Conservation (phyloP, 805 yeast genomes). For the Priceomyces medius region DNA sequence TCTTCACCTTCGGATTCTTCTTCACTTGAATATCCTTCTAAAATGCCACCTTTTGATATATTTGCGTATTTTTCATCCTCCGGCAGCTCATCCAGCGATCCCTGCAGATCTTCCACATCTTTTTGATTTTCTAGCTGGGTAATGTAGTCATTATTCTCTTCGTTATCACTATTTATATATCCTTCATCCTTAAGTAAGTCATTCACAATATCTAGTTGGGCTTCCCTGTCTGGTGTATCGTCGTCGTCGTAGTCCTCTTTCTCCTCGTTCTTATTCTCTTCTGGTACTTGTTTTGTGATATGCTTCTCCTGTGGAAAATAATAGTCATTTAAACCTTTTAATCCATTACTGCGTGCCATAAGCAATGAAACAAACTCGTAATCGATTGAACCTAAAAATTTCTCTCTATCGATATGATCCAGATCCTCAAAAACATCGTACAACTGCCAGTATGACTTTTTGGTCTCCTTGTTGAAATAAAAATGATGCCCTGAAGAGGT, state of each 20-base stretch:
- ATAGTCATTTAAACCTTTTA: slow-evolving; percentile 7
- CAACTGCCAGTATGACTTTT: slow-evolving; percentile 34
- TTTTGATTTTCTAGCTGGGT: not conserved
- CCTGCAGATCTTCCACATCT: not conserved
- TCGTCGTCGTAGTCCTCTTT: slow-evolving; percentile 8
- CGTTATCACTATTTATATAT: slow-evolving; percentile 8
- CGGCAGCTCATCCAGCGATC: not conserved
- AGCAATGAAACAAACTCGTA: slow-evolving; percentile 29
- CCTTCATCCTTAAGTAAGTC: slow-evolving; percentile 22
- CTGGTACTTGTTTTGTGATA: not conserved
- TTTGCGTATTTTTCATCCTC: not conserved
- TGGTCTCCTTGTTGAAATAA: slow-evolving; percentile 23
- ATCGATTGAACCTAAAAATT: slow-evolving; percentile 22
- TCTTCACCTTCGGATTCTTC: slow-evolving; percentile 3
- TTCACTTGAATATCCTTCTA: slow-evolving; percentile 9
- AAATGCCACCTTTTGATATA: not conserved
- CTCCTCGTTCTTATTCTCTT: slow-evolving; percentile 4
- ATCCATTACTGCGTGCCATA: slow-evolving; percentile 26
- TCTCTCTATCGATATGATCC: slow-evolving; percentile 22
- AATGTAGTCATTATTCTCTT: slow-evolving; percentile 6
- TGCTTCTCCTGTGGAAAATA: slow-evolving; percentile 6
- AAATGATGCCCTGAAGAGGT: slow-evolving; percentile 28
- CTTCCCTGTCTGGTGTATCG: slow-evolving; percentile 13
- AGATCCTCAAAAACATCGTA: slow-evolving; percentile 18
- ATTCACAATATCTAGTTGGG: slow-evolving; percentile 12